Conservation (phyloP, 2,329 filamentous ascomycete species). For the Elsinoe perseae region DNA sequence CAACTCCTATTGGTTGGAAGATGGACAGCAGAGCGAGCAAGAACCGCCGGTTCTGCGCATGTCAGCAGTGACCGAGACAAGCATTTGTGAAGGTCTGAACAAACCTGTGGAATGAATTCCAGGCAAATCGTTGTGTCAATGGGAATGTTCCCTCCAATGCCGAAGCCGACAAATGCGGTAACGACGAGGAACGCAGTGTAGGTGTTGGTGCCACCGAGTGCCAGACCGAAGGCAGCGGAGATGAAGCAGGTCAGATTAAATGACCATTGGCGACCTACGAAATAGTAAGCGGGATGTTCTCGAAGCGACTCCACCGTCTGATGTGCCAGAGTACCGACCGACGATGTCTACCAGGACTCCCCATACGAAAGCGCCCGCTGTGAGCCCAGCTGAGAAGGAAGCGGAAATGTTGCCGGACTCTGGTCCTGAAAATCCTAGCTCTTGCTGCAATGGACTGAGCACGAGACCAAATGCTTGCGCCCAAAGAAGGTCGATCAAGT, state of each 20-base stretch:
- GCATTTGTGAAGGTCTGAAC: conserved; percentile 7
- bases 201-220: conserved; percentile 42
- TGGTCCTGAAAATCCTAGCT: conserved; percentile 43
- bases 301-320: not conserved
- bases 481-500: conserved; percentile 51
- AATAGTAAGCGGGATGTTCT: conserved; percentile 12
- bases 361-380: conserved; percentile 50
- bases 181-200: conserved; percentile 47
- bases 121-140: conserved; percentile 51
- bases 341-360: conserved; percentile 49
- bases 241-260: conserved; percentile 54
- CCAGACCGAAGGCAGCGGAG: conserved; percentile 47
- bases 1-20: conserved; percentile 50
- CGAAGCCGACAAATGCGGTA: conserved; percentile 46
- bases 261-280: conserved; percentile 44
- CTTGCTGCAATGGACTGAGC: conserved; percentile 47
- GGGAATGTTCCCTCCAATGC: conserved; percentile 47
- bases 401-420: conserved; percentile 47
- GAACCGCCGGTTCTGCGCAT: conserved; percentile 40
- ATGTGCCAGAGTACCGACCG: conserved; percentile 26
- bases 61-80: not conserved
- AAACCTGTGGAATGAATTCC: conserved; percentile 44
- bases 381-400: conserved; percentile 48
- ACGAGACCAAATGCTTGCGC: conserved; percentile 52
- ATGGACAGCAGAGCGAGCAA: conserved; percentile 47